phyloP scores from a whole-genome alignment of 2,329 filamentous ascomycete species.

The Dothideomycetidae sp. region DNA sequence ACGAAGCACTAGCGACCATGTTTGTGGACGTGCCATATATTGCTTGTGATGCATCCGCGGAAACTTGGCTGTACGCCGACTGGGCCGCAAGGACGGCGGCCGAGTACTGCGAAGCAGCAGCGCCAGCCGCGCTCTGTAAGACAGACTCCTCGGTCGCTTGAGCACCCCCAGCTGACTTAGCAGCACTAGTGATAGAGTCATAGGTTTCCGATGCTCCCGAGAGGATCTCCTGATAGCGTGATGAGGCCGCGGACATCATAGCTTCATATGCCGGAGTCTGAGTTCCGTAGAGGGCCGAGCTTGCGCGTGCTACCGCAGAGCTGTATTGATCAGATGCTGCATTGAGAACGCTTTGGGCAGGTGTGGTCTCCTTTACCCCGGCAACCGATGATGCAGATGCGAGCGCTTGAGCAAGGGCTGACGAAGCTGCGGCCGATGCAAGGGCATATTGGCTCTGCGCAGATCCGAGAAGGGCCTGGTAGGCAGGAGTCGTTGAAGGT shows the following conservation, averaged over 20 bases:
- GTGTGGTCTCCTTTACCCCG: constrained; percentile 15
- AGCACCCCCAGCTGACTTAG: constrained; percentile 15
- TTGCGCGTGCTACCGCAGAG: constrained; percentile 19
- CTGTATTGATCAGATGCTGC: constrained; percentile 19
- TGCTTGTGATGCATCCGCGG: constrained; percentile 28
- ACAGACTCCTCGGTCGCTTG: constrained; percentile 18
- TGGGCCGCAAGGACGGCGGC: constrained; percentile 19
- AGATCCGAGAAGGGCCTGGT: constrained; percentile 56
- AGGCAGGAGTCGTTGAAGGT: constrained; percentile 45
- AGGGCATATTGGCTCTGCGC: constrained; percentile 32
- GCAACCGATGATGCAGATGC: constrained; percentile 15
- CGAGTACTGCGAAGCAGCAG: constrained; percentile 19
- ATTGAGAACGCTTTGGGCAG: constrained; percentile 19
- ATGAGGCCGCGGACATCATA: constrained; percentile 50
- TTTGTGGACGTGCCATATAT: constrained; percentile 33
- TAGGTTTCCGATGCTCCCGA: constrained; percentile 22
- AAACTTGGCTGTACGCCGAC: constrained; percentile 27
- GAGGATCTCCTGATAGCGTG: constrained; percentile 22
- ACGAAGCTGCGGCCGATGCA: constrained; percentile 21
- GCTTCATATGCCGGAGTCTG: constrained; percentile 51
- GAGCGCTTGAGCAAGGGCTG: constrained; percentile 17
- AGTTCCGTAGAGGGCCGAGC: constrained; percentile 33
- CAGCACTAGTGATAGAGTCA: constrained; percentile 15
- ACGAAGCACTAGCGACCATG: constrained; percentile 26
- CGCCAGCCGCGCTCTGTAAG: constrained; percentile 19